Percentiles rank a stretch among this genome's conserved stretches.
Conservation (phyloP, 768 basidiomycete genomes). For the Naganishia antarctica region DNA sequence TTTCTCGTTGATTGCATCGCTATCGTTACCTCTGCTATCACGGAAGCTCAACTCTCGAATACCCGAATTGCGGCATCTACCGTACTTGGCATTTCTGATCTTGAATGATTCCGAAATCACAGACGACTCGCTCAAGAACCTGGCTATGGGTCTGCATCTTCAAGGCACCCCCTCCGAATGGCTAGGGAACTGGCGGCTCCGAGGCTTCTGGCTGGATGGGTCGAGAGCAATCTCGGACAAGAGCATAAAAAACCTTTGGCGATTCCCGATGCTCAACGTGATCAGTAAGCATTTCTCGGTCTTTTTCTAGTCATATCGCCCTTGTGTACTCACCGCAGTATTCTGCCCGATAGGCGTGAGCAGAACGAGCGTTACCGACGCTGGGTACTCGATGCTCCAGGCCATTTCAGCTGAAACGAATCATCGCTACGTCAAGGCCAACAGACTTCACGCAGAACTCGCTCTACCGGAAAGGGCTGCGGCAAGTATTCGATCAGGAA, state of each 20-base stretch:
- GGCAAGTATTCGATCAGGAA: not conserved
- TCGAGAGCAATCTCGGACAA: constrained; percentile 13
- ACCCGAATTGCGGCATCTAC: constrained; percentile 4
- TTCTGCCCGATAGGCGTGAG: not conserved
- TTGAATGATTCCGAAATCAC: constrained; percentile 14
- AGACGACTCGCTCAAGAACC: not conserved
- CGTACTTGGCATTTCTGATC: constrained; percentile 6
- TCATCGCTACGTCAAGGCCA: constrained; percentile 12
- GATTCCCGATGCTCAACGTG: constrained; percentile 7
- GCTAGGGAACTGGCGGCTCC: constrained; percentile 3
- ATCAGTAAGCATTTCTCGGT: not conserved
- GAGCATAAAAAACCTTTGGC: constrained; percentile 11
- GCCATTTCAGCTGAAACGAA: constrained; percentile 9
- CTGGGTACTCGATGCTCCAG: constrained; percentile 1
- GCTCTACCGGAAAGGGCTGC: constrained; percentile 2
- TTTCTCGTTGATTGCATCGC: not conserved
- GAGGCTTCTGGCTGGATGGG: constrained; percentile 9
- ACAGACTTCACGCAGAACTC: constrained; percentile 15
- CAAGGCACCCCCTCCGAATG: not conserved
- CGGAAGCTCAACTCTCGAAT: constrained; percentile 4
- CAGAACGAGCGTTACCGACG: constrained; percentile 14
- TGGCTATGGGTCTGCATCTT: not conserved
- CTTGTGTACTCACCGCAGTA: not conserved
- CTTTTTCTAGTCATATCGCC: too few relatives aligned
- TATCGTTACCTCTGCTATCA: not conserved